Conservation (phyloP, 169 alveolate species). For the Perkinsus olseni region DNA sequence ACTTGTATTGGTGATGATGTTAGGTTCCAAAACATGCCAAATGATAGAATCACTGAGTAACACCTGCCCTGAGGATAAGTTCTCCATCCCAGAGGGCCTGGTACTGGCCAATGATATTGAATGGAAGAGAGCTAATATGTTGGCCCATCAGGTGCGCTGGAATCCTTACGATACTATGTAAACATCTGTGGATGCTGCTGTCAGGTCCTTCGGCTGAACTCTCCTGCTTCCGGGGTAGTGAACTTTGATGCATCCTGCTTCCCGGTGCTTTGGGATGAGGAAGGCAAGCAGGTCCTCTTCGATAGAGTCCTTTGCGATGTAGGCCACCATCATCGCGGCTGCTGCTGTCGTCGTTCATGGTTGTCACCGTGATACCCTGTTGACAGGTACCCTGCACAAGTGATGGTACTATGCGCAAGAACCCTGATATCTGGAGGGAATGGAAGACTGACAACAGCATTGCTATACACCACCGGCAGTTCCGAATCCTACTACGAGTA, state of each 20-base stretch:
- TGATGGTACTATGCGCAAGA: constrained; percentile 90
- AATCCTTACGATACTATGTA: background rate
- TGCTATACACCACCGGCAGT: constrained; percentile 62
- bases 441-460: constrained; percentile 72
- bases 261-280: background rate
- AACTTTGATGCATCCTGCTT: background rate
- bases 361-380: background rate
- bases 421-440: constrained; percentile 71
- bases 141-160: background rate
- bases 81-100: constrained; percentile 46
- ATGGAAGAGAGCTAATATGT: constrained; percentile 73
- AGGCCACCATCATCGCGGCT: background rate
- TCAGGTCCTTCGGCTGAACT: background rate
- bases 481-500: constrained; percentile 12
- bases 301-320: constrained; percentile 86
- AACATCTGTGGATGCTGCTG: background rate
- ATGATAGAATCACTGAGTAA: constrained; percentile 44
- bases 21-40: constrained; percentile 57
- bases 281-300: constrained; percentile 28
- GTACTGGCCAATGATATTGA: constrained; percentile 88
- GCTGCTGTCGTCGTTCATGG: background rate
- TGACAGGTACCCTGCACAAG: constrained; percentile 78
- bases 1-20: background rate
- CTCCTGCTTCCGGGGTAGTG: background rate
- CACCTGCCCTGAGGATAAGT: background rate